Base-by-base conservation (phyloP, 352 stramenopile genomes). In the Elongisporangium undulatum region DNA sequence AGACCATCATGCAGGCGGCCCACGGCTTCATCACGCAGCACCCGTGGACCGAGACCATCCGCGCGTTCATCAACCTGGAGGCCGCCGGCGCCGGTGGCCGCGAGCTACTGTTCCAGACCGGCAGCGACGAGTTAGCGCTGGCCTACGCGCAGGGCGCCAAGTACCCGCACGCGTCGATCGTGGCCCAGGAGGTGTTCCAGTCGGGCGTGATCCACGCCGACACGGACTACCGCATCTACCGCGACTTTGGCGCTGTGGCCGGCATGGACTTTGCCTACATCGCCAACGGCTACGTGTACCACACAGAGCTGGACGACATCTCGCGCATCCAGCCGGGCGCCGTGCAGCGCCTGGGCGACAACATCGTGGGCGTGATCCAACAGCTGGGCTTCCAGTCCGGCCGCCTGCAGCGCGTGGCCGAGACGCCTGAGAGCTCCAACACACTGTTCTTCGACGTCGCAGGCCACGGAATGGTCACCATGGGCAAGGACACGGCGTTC, bases 191-290 rank as follows among this genome's bases (percentile, higher is more conserved):
- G 59, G 51, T 92, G 10, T 92, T 92, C 56, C 76, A 92, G 64
- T 87, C 75, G 15, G 83, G 83, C 3, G 71, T 90, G 26, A 85
- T 92, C 51, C 79, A 68, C 6, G 83, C 75, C 23, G 79, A 90
- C 53, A 92, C 83, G 6, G 83, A 92, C 61, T 92, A 85, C 58
- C 75, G 78, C 38, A 75, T 89, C 6, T 92, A 92, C 59, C 71
- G 78, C 16, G 79, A 90, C 49, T 90, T 89, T 62, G 82, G 82
- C 8, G 74, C 71, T 26, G 74, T 92, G n/a, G 76, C 83, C 13
- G 83, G 83, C 19, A 92, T 92, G 80, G 83, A 92, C 56, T 90
- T 92, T 64, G 83, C 83, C 2, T 92, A 89, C 58, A 86, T 92
- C 34, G 74, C 79, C 12, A 92, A 92, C 38, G 83, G 83, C 5